Percentiles rank a stretch among this genome's conserved stretches.
Evolutionary conservation across 202 grass and related monocot genomes (phyloP).

Genomic region (Cymbopogon flexuosus): DNA sequence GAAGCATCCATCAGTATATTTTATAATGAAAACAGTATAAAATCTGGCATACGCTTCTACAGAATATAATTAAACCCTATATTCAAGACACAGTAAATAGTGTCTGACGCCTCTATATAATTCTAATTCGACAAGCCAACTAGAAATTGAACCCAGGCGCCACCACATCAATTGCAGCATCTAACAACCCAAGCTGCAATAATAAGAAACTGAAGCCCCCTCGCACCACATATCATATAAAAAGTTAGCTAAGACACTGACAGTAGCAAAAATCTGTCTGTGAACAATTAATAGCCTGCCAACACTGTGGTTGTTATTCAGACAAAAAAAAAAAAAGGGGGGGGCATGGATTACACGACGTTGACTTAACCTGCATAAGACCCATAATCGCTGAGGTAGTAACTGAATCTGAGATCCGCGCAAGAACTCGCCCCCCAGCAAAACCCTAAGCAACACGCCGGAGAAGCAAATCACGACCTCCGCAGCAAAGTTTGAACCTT

Average conservation of each 20-base stretch:
- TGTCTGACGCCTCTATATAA: too few relatives aligned
- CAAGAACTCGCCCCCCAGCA: not conserved
- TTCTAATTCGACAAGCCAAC: too few relatives aligned
- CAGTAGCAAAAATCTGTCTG: not conserved
- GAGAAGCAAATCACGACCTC: not conserved
- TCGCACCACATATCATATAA: not conserved
- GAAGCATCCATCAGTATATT: conserved; percentile 3
- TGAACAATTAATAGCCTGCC: not conserved
- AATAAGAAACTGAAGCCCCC: not conserved
- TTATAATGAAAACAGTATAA: too few relatives aligned
- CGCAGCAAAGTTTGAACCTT: not conserved
- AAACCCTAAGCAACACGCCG: not conserved
- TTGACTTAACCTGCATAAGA: too few relatives aligned
- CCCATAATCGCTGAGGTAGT: too few relatives aligned
- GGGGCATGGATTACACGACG: too few relatives aligned
- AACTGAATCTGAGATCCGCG: not conserved
- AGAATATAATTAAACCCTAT: too few relatives aligned
- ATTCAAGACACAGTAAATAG: too few relatives aligned
- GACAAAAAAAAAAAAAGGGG: too few relatives aligned
- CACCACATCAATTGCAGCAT: not conserved
- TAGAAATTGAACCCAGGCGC: too few relatives aligned
- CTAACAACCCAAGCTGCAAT: not conserved
- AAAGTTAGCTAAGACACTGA: not conserved
- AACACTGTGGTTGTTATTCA: not conserved
- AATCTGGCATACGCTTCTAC: too few relatives aligned